Evolutionary conservation across 129 eudicot species (phyloP).

Genomic region (Lactuca saligna): DNA sequence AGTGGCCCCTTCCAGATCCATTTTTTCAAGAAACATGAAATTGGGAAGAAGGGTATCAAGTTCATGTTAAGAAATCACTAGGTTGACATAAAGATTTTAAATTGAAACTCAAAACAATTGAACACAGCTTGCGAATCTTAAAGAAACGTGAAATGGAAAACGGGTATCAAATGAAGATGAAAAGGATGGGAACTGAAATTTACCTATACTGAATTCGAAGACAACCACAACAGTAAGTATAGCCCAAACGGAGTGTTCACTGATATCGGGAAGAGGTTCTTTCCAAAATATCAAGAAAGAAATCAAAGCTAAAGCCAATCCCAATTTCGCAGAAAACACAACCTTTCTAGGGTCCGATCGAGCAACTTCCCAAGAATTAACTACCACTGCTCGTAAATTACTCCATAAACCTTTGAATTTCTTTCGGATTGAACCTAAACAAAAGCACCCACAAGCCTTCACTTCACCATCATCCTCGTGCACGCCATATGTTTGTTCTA

Average conservation of each 20-base stretch:
- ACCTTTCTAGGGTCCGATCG: slow-evolving; percentile 62
- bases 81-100: not conserved
- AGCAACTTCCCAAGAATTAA: slow-evolving; percentile 43
- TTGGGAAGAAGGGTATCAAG: not conserved
- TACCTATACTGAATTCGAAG: slow-evolving; percentile 76
- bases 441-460: slow-evolving; percentile 19
- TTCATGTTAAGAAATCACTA: not conserved
- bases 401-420: slow-evolving; percentile 32
- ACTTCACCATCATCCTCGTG: slow-evolving; percentile 5
- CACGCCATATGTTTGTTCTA: slow-evolving; percentile 6
- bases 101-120: not conserved
- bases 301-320: slow-evolving; percentile 55
- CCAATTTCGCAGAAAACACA: slow-evolving; percentile 60
- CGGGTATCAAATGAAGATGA: not conserved
- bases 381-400: slow-evolving; percentile 22
- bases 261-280: slow-evolving; percentile 51
- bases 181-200: not conserved
- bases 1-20: too few species aligned
- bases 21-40: not conserved
- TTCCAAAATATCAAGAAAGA: slow-evolving; percentile 57
- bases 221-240: slow-evolving; percentile 72
- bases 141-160: not conserved
- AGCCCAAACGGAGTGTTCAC: slow-evolving; percentile 65
- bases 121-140: not conserved
- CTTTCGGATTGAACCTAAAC: slow-evolving; percentile 10